Percentiles rank a stretch among this genome's conserved stretches.
Conservation (phyloP, 169 alveolate genomes). For the Plasmodium vivax region DNA sequence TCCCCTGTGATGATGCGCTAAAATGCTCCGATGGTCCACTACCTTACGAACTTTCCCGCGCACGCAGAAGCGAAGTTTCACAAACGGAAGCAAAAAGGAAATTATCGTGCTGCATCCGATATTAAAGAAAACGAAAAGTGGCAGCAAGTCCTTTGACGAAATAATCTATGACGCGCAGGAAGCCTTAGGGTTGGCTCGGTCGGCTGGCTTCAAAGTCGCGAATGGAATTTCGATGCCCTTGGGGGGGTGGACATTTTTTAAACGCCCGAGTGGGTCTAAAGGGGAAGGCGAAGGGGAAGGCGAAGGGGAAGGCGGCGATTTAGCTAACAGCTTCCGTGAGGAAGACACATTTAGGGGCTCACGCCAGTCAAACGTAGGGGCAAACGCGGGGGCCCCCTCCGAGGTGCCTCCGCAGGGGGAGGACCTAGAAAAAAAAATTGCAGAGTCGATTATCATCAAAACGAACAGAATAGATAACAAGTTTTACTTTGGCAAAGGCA, state of each 20-base stretch:
- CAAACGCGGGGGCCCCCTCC: neutral
- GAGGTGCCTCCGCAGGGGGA: neutral
- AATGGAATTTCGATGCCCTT: constrained; percentile 72
- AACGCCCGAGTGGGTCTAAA: neutral
- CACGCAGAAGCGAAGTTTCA: constrained; percentile 14
- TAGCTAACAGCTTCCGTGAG: neutral
- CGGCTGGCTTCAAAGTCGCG: constrained; percentile 64
- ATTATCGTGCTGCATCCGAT: constrained; percentile 69
- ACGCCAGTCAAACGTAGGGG: neutral
- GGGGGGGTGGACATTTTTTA: constrained; percentile 50
- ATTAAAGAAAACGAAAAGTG: constrained; percentile 18
- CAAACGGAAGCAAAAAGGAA: constrained; percentile 31
- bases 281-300: neutral
- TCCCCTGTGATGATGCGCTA: neutral
- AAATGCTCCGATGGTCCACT: neutral
- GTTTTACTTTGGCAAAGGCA: constrained; percentile 64
- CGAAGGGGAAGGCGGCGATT: neutral
- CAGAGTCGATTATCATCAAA: constrained; percentile 64
- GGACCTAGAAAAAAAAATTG: constrained; percentile 48
- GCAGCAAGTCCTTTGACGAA: constrained; percentile 23
- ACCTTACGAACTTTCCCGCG: neutral
- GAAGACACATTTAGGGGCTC: neutral
- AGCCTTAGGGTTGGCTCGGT: constrained; percentile 71
- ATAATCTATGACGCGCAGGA: constrained; percentile 69
- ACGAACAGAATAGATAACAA: constrained; percentile 41